Evolutionary conservation across 2,329 filamentous ascomycete genomes (phyloP).

Genomic region (Phaeosphaeriaceae sp.): DNA sequence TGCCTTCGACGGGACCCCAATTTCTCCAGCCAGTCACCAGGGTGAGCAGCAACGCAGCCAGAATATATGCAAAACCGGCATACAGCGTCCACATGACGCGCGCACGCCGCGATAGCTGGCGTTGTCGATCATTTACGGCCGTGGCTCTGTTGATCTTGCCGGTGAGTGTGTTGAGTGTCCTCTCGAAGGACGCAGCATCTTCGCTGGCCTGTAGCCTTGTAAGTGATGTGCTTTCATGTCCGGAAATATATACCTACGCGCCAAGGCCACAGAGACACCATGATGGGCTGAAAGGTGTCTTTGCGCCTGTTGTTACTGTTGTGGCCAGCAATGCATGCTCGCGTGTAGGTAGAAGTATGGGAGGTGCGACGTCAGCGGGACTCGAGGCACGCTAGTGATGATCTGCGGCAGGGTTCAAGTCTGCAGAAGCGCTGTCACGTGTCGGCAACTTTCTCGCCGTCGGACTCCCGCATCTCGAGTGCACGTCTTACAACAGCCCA

Average conservation of each 20-base stretch:
- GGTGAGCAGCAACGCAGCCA: slow-evolving; percentile 80
- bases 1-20: slow-evolving; percentile 79
- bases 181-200: slow-evolving; percentile 93
- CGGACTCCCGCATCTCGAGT: slow-evolving; percentile 15
- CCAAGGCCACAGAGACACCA: slow-evolving; percentile 86
- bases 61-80: slow-evolving; percentile 85
- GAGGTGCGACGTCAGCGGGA: slow-evolving; percentile 28
- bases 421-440: slow-evolving; percentile 26
- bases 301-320: slow-evolving; percentile 15
- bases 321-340: slow-evolving; percentile 37
- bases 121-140: slow-evolving; percentile 74
- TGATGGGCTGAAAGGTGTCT: slow-evolving; percentile 50
- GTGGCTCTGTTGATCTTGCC: slow-evolving; percentile 80
- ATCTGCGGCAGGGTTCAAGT: slow-evolving; percentile 28
- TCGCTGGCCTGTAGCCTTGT: slow-evolving; percentile 67
- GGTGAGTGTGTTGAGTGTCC: slow-evolving; percentile 81
- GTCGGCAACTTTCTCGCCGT: slow-evolving; percentile 26
- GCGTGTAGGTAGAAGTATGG: slow-evolving; percentile 18
- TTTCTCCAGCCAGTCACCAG: slow-evolving; percentile 85
- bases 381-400: slow-evolving; percentile 20
- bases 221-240: slow-evolving; percentile 8
- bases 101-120: slow-evolving; percentile 75
- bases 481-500: not conserved
- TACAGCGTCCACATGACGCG: slow-evolving; percentile 92
- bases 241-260: slow-evolving; percentile 15